phyloP scores from a whole-genome alignment of 768 basidiomycete genomes.

The Butyriboletus loyo region DNA sequence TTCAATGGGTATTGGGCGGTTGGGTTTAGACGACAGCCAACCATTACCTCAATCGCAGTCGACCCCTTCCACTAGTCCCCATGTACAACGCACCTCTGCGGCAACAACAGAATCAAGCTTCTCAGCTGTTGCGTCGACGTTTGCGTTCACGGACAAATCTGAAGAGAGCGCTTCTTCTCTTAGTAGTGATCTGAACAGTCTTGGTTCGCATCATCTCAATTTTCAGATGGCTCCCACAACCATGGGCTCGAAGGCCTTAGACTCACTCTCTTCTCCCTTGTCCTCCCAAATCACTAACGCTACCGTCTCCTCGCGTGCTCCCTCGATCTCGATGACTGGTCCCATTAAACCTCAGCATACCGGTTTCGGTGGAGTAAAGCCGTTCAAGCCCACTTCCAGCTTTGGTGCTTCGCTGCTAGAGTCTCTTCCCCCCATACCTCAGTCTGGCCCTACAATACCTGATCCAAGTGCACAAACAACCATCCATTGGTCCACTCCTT shows the following conservation, averaged over 20 bases:
- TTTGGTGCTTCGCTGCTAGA: slow-evolving; percentile 78
- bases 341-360: slow-evolving; percentile 44
- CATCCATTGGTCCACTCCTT: slow-evolving; percentile 20
- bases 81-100: slow-evolving; percentile 25
- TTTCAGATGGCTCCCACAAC: slow-evolving; percentile 36
- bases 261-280: slow-evolving; percentile 44
- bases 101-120: slow-evolving; percentile 45
- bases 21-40: slow-evolving; percentile 27
- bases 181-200: slow-evolving; percentile 5
- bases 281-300: slow-evolving; percentile 53
- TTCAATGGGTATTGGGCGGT: slow-evolving; percentile 45
- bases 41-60: slow-evolving; percentile 28
- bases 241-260: slow-evolving; percentile 43
- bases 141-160: slow-evolving; percentile 43
- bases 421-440: slow-evolving; percentile 70
- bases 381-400: slow-evolving; percentile 79
- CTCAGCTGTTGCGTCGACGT: slow-evolving; percentile 71
- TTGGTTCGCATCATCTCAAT: slow-evolving; percentile 23
- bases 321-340: slow-evolving; percentile 32
- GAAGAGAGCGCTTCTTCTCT: slow-evolving; percentile 18
- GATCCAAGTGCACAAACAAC: slow-evolving; percentile 19
- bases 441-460: slow-evolving; percentile 51
- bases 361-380: slow-evolving; percentile 61
- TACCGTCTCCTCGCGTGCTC: slow-evolving; percentile 30
- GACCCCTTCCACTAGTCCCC: slow-evolving; percentile 29